Conservation (phyloP, 345 rosid species). For the Jatropha curcas region DNA sequence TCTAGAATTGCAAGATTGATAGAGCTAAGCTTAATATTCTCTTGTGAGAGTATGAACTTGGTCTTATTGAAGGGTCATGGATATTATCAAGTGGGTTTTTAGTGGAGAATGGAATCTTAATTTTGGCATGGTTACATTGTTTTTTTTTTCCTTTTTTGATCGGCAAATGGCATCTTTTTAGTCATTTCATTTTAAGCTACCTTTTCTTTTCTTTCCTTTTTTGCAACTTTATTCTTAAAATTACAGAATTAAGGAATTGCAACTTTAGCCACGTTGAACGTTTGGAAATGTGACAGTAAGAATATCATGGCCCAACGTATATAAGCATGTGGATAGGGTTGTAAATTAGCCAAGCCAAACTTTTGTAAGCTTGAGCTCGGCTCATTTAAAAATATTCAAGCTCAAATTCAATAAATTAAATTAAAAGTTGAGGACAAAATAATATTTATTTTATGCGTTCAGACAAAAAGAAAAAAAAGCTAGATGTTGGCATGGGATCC, state of each 20-base stretch:
- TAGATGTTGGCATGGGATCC: no score
- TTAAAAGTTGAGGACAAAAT: no score
- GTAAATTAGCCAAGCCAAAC: no score
- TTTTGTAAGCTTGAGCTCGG: no score
- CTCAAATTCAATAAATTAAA: no score
- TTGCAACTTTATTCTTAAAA: background rate
- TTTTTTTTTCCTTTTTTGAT: background rate
- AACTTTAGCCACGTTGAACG: background rate
- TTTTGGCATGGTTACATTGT: background rate
- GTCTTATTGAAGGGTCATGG: no score
- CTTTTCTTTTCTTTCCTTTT: background rate
- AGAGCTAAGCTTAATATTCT: background rate
- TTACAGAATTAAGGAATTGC: background rate
- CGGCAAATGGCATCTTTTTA: background rate
- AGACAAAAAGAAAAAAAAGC: no score
- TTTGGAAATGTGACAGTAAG: no score
- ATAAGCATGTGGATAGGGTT: no score
- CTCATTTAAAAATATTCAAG: no score
- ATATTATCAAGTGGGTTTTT: background rate
- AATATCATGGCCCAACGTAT: background rate
- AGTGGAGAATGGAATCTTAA: slow-evolving; percentile 1
- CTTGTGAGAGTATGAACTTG: background rate
- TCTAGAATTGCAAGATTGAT: background rate
- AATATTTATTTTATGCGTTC: no score
- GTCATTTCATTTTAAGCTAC: background rate